Percentiles rank a stretch among this genome's conserved stretches.
phyloP scores from a whole-genome alignment of 176 grass and related monocot genomes.

The Olyra latifolia region DNA sequence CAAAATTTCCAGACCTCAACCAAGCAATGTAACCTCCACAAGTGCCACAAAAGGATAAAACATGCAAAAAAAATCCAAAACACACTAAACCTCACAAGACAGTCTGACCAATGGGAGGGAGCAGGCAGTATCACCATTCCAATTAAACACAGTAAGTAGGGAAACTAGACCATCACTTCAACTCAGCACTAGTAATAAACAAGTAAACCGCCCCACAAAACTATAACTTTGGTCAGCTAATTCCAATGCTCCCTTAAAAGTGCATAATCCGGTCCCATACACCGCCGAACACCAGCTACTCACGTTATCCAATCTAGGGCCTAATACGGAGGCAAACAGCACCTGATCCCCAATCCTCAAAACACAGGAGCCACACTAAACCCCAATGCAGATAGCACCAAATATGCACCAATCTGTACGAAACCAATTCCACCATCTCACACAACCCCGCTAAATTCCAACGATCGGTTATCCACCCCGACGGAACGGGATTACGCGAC shows the following conservation, averaged over 20 bases:
- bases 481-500: not conserved
- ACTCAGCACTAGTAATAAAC: not conserved
- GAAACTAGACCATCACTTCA: not conserved
- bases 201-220: not conserved
- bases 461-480: not conserved
- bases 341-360: not conserved
- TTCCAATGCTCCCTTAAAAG: not conserved
- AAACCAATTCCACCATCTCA: not conserved
- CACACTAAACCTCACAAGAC: not conserved
- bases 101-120: not conserved
- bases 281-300: not conserved
- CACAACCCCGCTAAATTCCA: slow-evolving; percentile 8
- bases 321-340: not conserved
- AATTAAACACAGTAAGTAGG: not conserved
- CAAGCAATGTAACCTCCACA: not conserved
- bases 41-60: not conserved
- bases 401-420: not conserved
- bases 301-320: not conserved
- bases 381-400: slow-evolving; percentile 20
- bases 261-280: not conserved
- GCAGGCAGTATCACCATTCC: not conserved
- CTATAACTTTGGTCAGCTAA: not conserved
- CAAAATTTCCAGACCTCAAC: not conserved
- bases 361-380: slow-evolving; percentile 11
- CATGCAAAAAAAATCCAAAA: not conserved